Evolutionary conservation across 257 asterid genomes (phyloP).

Genomic region (Mentha longifolia): DNA sequence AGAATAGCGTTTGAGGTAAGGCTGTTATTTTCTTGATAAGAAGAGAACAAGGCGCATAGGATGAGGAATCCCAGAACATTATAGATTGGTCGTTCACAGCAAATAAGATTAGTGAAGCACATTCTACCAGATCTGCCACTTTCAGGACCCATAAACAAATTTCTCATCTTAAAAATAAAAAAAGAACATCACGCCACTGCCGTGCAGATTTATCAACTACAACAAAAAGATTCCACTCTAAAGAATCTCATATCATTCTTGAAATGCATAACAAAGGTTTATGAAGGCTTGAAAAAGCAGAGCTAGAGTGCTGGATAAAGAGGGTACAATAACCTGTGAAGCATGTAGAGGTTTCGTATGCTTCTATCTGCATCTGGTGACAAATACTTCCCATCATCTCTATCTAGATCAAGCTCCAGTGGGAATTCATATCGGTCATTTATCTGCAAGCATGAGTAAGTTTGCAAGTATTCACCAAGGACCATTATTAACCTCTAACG

Average conservation of each 20-base stretch:
- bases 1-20: conserved; percentile 16
- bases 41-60: not conserved
- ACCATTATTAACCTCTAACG: not conserved
- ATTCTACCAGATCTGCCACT: not conserved
- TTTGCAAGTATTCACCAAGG: conserved; percentile 19
- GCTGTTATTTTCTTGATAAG: not conserved
- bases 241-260: conserved; percentile 17
- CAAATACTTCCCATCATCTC: conserved; percentile 88
- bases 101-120: conserved; percentile 20
- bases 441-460: conserved; percentile 60
- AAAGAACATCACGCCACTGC: conserved; percentile 10
- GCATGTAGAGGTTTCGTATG: conserved; percentile 85
- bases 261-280: conserved; percentile 24
- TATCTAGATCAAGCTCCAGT: conserved; percentile 92
- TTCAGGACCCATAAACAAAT: conserved; percentile 9
- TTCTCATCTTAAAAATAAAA: conserved; percentile 13
- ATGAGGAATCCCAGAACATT: not conserved
- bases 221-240: not conserved
- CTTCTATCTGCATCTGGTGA: conserved; percentile 95
- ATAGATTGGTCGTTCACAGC: conserved; percentile 19
- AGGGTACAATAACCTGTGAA: conserved; percentile 70
- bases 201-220: conserved; percentile 22
- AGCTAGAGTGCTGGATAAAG: conserved; percentile 11
- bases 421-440: conserved; percentile 98
- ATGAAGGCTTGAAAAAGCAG: conserved; percentile 7